These are phyloP conservation scores for Straminergon stramineum DNA, from an alignment of 225 moss, liverwort and hornwort genomes.

Conservation along the genomic window DNA sequence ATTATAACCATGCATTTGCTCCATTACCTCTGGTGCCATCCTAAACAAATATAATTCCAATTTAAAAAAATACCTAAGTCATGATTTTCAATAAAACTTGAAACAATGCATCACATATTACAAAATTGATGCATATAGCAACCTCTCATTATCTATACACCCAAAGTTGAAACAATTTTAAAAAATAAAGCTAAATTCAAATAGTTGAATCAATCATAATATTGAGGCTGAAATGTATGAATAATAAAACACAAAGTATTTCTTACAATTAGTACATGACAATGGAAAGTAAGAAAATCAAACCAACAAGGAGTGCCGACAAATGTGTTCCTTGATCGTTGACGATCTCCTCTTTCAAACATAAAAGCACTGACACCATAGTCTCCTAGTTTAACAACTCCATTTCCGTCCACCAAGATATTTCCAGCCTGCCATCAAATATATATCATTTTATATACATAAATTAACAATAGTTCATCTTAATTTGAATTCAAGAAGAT, in stretches of 20 bases:
- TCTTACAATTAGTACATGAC: not conserved
- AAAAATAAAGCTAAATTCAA: not conserved
- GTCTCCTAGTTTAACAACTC: constrained; percentile 73
- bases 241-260: not conserved
- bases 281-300: not conserved
- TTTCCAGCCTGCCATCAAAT: constrained; percentile 53
- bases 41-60: not conserved
- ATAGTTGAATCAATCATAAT: not conserved
- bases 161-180: not conserved
- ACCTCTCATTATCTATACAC: not conserved
- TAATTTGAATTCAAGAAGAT: not conserved
- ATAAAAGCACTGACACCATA: constrained; percentile 83
- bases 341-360: constrained; percentile 82
- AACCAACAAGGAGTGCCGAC: constrained; percentile 85
- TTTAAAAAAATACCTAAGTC: not conserved
- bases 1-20: not conserved
- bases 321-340: constrained; percentile 73
- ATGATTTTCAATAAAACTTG: not conserved
- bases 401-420: constrained; percentile 60
- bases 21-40: not conserved
- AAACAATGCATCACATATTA: not conserved
- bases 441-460: not conserved
- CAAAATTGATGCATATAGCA: not conserved
- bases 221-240: not conserved
- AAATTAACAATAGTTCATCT: not conserved